These are phyloP conservation scores for Talaromyces borbonicus DNA, from an alignment of 495 filamentous ascomycete genomes.

Conservation along the genomic window DNA sequence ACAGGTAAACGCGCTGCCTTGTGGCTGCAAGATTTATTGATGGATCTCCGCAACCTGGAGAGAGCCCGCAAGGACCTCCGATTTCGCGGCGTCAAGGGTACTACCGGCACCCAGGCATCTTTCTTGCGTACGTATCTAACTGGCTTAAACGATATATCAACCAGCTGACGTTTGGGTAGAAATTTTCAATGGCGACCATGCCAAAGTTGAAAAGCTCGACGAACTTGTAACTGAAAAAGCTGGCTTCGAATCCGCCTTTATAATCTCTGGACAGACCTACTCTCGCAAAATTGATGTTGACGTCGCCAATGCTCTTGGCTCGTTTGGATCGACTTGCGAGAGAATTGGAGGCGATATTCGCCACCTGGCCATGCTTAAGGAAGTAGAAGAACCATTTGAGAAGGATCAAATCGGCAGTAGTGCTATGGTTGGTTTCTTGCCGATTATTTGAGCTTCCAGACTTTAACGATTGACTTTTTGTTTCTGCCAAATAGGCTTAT, in stretches of 20 bases:
- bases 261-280: slow-evolving; percentile 72
- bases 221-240: slow-evolving; percentile 64
- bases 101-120: slow-evolving; percentile 68
- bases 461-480: background rate
- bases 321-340: slow-evolving; percentile 75
- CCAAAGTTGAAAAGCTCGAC: slow-evolving; percentile 50
- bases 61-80: slow-evolving; percentile 60
- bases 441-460: slow-evolving; percentile 1
- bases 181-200: slow-evolving; percentile 71
- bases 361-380: slow-evolving; percentile 67
- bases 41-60: slow-evolving; percentile 79
- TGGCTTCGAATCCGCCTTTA: slow-evolving; percentile 64
- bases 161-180: slow-evolving; percentile 13
- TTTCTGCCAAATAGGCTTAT: slow-evolving; percentile 52
- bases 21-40: slow-evolving; percentile 83
- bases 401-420: slow-evolving; percentile 46
- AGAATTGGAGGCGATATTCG: slow-evolving; percentile 66
- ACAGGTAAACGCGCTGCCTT: slow-evolving; percentile 52
- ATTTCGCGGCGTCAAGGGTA: slow-evolving; percentile 79
- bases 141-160: background rate
- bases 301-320: slow-evolving; percentile 69
- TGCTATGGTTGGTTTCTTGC: slow-evolving; percentile 32
- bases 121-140: slow-evolving; percentile 40
- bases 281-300: slow-evolving; percentile 78
- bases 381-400: slow-evolving; percentile 91